phyloP scores from a whole-genome alignment of 805 yeast genomes.

The Brettanomyces nanus region DNA sequence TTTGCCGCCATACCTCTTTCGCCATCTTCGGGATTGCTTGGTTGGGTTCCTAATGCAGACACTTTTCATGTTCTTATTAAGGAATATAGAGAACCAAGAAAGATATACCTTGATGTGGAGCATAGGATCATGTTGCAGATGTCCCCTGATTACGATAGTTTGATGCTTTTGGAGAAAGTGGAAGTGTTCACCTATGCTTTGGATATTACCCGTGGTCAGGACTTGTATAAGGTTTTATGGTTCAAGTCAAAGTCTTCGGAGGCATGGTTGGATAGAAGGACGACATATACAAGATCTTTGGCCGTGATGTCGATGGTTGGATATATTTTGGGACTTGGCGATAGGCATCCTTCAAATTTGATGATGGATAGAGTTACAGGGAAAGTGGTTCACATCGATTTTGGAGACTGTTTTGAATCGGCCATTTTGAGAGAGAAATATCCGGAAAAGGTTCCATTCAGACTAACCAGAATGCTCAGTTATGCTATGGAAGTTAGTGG shows the following conservation, averaged over 20 bases:
- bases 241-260: slow-evolving; percentile 91
- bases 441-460: slow-evolving; percentile 97
- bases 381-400: slow-evolving; percentile 93
- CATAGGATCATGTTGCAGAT: slow-evolving; percentile 93
- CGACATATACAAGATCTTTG: slow-evolving; percentile 89
- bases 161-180: slow-evolving; percentile 84
- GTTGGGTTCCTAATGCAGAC: slow-evolving; percentile 97
- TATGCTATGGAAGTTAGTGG: slow-evolving; percentile 99
- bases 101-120: slow-evolving; percentile 83
- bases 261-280: slow-evolving; percentile 95
- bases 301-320: slow-evolving; percentile 99
- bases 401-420: slow-evolving; percentile 98
- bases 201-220: slow-evolving; percentile 95
- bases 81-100: slow-evolving; percentile 87
- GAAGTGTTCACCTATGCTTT: slow-evolving; percentile 95
- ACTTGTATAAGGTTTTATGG: slow-evolving; percentile 92
- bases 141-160: slow-evolving; percentile 93
- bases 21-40: slow-evolving; percentile 91
- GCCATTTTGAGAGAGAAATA: slow-evolving; percentile 93
- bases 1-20: slow-evolving; percentile 93
- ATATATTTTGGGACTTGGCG: slow-evolving; percentile 92
- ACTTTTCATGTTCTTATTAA: slow-evolving; percentile 90
- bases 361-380: slow-evolving; percentile 95
- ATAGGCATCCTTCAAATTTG: slow-evolving; percentile 93
- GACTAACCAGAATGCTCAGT: slow-evolving; percentile 92